Base-by-base conservation (phyloP, 1,139 yeast genomes). In the Pichia sp. region DNA sequence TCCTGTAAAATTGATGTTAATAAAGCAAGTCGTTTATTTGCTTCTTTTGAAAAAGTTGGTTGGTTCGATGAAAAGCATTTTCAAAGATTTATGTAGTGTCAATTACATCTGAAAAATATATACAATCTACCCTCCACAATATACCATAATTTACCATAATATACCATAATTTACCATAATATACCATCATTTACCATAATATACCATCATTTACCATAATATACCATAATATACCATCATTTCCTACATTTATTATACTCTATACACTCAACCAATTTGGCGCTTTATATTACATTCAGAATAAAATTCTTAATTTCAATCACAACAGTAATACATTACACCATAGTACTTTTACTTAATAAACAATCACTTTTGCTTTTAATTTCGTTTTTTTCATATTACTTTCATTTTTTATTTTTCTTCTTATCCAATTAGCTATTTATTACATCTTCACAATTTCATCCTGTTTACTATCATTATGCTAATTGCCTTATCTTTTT, bases 1-100 rank as follows among this genome's bases (percentile, higher is more conserved):
- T 96, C 97, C 11, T 91, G 98, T 68, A 81, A 96, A 60, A 91
- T 93, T 58, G 99, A 93, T 70, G 99, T 93, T 53, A 93, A 93
- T 70, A 93, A 93, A 70, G 98, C 98, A 1, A 85, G 95, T 52
- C 78, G 98, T 62, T 73, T 93, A 53, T 93, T 83, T 74, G 95
- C 95, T 33, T 95, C 97, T 33, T 93, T 83, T 68, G 98, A 93
- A 70, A 87, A 84, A 70, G 96, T 88, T 44, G 98, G 98, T 46
- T 93, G 98, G 98, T 80, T 93, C 58, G 80, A 87, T 33, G 96
- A 91, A 69, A 74, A 74, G 44, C 81, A 83, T 68, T 89, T 91
- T 69, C 73, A 70, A 53, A 75, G 78, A 67, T 83, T 47, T 46
- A 46, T 58, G 47, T 56, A 49, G 54, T 43, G 25, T 29, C 14